Base-by-base conservation (phyloP, 305 asterid species). In the Solanum hybrid region DNA sequence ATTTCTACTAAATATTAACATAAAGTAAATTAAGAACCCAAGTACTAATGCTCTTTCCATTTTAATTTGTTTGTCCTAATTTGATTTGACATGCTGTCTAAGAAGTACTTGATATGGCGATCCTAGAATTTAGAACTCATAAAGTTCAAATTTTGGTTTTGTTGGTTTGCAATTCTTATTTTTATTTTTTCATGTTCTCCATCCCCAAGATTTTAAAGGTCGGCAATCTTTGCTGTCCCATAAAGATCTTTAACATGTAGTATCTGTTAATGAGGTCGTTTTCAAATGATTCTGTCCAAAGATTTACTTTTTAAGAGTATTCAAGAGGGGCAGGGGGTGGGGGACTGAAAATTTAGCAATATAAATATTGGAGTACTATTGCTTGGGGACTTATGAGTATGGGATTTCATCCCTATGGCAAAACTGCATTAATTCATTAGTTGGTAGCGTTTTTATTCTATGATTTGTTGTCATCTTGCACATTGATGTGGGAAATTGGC, bases 191-290 rank as follows among this genome's bases (percentile, higher is more conserved):
- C 20, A 27, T 73, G n/a, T 8, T 37, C 60, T 40, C 37, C 35
- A 81, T 42, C 86, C 71, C 86, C 37, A 27, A 42, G 37, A 81
- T 81, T 81, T 81, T 81, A 3, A 13, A 81, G 71, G 86, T 42
- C 26, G 86, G 86, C 66, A 27, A 81, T 81, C 71, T 81, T 81
- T 81, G 86, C 71, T 12, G 71, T 81, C 86, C 86, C 37, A 42
- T 81, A 3, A 81, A 32, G 27, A 46, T 46, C 17, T 81, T 24
- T 81, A 26, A 81, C 51, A 38, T 38, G 42, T 38, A 82, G 17
- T 38, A 82, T 84, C 35, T 46, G 60, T 46, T 84, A 10, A 84
- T 29, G 29, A 46, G 29, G 73, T 29, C 22, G 12, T 51, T 84
- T 82, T 84, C 87, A 29, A 84, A 46, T 82, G 40, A 84, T 84